Conservation (phyloP, 805 yeast species). For the Metschnikowia henanensis region DNA sequence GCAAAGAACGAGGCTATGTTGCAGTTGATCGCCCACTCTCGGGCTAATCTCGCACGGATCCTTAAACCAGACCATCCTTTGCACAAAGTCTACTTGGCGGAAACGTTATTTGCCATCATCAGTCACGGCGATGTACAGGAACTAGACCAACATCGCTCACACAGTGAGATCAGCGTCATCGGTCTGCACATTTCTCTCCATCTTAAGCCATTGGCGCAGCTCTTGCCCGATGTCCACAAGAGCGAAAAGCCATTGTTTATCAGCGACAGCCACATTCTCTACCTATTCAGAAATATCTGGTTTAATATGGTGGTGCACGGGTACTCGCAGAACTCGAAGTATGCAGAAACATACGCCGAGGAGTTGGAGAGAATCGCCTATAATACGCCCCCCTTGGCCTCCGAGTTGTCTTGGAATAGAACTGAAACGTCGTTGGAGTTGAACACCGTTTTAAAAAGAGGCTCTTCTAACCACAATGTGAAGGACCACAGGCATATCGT, state of each 20-base stretch:
- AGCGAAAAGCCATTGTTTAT: constrained; percentile 43
- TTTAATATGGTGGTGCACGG: constrained; percentile 93
- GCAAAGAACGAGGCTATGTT: constrained; percentile 38
- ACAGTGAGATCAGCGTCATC: constrained; percentile 64
- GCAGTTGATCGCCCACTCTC: constrained; percentile 48
- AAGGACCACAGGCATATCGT: constrained; percentile 70
- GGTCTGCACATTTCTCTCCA: constrained; percentile 66
- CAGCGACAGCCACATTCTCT: constrained; percentile 49
- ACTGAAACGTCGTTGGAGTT: constrained; percentile 91
- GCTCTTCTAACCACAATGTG: constrained; percentile 79
- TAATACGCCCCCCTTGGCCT: constrained; percentile 49
- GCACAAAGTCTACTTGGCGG: constrained; percentile 58
- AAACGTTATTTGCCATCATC: constrained; percentile 64
- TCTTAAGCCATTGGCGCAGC: constrained; percentile 71
- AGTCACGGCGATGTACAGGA: constrained; percentile 77
- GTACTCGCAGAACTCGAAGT: constrained; percentile 57
- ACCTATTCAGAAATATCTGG: constrained; percentile 87
- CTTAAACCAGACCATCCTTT: constrained; percentile 41
- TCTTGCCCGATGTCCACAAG: constrained; percentile 58
- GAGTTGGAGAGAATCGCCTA: constrained; percentile 74
- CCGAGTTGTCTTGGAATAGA: constrained; percentile 47
- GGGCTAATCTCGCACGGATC: constrained; percentile 43
- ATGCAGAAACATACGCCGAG: constrained; percentile 45
- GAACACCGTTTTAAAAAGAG: constrained; percentile 87
- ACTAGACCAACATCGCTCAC: constrained; percentile 78